phyloP scores from a whole-genome alignment of 164 flowering plant genomes.

The Houttuynia cordata region DNA sequence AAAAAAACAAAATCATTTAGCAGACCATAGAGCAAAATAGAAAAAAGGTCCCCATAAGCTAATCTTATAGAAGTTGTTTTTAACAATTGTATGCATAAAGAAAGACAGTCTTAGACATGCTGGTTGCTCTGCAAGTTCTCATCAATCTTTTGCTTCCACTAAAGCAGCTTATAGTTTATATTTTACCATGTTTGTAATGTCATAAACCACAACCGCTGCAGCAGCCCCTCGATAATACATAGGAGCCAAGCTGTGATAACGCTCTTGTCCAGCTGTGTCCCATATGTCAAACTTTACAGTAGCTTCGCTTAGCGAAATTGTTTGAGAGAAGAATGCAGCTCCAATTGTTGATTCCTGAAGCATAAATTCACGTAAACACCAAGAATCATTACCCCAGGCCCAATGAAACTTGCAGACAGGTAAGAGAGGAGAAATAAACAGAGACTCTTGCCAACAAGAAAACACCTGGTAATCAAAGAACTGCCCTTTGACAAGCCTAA shows the following conservation, averaged over 20 bases:
- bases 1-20: too few species aligned
- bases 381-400: background rate
- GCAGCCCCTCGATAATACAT: conserved; percentile 96
- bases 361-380: background rate
- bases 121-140: too few species aligned
- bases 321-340: conserved; percentile 85
- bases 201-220: conserved; percentile 82
- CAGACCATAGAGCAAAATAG: too few species aligned
- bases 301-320: conserved; percentile 52
- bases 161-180: background rate
- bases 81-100: too few species aligned
- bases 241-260: conserved; percentile 80
- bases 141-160: too few species aligned
- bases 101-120: too few species aligned
- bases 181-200: conserved; percentile 63
- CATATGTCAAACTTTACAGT: conserved; percentile 83
- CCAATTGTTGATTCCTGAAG: conserved; percentile 88
- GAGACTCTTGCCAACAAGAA: background rate
- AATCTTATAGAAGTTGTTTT: too few species aligned
- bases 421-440: background rate
- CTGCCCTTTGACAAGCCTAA: conserved; percentile 89
- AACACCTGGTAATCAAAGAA: conserved; percentile 73
- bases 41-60: too few species aligned
- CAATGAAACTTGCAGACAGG: too few species aligned
- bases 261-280: conserved; percentile 89